phyloP scores from a whole-genome alignment of 2,329 filamentous ascomycete genomes.

The Xylariaceae sp. region DNA sequence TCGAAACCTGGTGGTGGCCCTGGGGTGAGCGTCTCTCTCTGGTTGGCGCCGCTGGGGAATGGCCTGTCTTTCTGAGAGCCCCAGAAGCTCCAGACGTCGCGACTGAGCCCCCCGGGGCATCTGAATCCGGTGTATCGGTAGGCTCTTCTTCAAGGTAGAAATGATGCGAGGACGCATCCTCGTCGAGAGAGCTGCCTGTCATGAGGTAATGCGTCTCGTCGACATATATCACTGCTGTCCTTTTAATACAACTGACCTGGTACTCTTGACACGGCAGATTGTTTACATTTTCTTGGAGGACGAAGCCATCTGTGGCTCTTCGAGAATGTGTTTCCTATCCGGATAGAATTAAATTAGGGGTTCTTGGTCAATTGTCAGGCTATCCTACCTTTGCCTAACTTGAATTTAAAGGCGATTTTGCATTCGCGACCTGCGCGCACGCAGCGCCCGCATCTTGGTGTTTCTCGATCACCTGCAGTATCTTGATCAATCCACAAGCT shows the following conservation, averaged over 20 bases:
- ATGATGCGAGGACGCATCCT: slow-evolving; percentile 19
- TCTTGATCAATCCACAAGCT: slow-evolving; percentile 16
- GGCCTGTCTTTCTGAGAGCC: neutral
- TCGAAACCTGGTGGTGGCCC: neutral
- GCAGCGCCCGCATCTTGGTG: slow-evolving; percentile 31
- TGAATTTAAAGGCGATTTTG: slow-evolving; percentile 33
- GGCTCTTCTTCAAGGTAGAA: slow-evolving; percentile 16
- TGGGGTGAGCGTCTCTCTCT: neutral
- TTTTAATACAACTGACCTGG: slow-evolving; percentile 3
- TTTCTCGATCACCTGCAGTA: slow-evolving; percentile 37
- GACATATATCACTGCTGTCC: slow-evolving; percentile 28
- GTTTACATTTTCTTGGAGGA: slow-evolving; percentile 26
- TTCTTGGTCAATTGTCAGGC: neutral
- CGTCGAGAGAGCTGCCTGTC: slow-evolving; percentile 20
- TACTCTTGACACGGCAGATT: neutral
- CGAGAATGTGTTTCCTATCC: slow-evolving; percentile 21
- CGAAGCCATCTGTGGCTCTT: slow-evolving; percentile 30
- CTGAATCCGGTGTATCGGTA: slow-evolving; percentile 10
- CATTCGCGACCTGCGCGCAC: slow-evolving; percentile 31
- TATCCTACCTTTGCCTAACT: slow-evolving; percentile 28
- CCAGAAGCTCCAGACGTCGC: slow-evolving; percentile 6
- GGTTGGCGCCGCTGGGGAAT: neutral
- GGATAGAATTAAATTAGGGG: slow-evolving; percentile 3
- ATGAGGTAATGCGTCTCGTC: slow-evolving; percentile 28
- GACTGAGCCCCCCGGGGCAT: slow-evolving; percentile 8